Evolutionary conservation across 306 rosid genomes (phyloP), one percentile per base, ranked within the genome.

Genomic region (Lathyrus tuberosus): DNA sequence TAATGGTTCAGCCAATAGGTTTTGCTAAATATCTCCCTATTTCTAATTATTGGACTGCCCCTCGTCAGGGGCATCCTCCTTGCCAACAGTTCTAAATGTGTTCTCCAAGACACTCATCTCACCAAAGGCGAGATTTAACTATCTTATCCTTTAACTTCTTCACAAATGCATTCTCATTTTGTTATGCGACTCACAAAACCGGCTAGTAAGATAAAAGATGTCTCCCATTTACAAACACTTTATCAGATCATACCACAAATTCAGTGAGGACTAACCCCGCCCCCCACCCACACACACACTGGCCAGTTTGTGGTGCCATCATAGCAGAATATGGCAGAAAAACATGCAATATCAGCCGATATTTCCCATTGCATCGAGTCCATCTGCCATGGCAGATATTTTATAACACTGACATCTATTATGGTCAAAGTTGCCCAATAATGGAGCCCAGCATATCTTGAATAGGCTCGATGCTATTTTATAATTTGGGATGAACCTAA

Each of bases 81-180:
- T 38, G 35, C 43, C 52, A 15, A 33, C 8, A 3, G 48, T 37
- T 38, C 47, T 35, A 10, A 3, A 17, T 12, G 46, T 16, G 22
- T 62, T 31, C 48, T 35, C 47, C 47, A 35, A 62, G 10, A 62
- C 16, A 31, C 10, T 8, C 31, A 16, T 10, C 22, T 16, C 48
- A 38, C 47, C 48, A 9, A 37, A 38, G 16, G 31, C n/a, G 1
- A 37, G 4, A 37, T 10, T 11, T 38, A 4, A 31, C 20, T n/a
- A 59, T 14, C 22, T 38, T 62, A 12, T 62, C 67, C 51, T 40
- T 41, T 14, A 40, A 60, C 44, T 60, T 60, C 37, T 35, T 35
- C 35, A 5, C 35, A 3, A 40, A 40, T 12, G 33, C 51, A 40
- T 62, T 41, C 68, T 30, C 41, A 62, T 37, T 40, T 62, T 38